Percentiles rank a stretch among this genome's conserved stretches.
Evolutionary conservation across 306 rosid species (phyloP).

Genomic region (Quercus variabilis): DNA sequence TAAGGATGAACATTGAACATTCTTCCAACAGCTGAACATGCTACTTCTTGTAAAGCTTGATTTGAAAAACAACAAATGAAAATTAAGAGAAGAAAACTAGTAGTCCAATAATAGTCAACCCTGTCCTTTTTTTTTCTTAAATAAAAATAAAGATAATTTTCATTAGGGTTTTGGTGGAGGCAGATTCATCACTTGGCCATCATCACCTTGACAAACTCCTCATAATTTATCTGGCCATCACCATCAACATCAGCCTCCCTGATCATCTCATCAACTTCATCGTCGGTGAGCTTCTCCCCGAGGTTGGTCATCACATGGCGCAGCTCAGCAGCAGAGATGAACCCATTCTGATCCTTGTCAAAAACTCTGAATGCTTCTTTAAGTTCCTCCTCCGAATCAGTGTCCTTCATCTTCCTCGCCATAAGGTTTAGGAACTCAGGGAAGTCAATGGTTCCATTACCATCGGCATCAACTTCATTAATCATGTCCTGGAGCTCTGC

Average conservation of each 20-base stretch:
- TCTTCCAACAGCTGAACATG: constrained; percentile 17
- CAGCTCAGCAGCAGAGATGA: constrained; percentile 88
- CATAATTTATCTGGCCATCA: constrained; percentile 87
- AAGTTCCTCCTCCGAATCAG: constrained; percentile 85
- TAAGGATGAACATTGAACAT: constrained; percentile 1
- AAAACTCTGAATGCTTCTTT: constrained; percentile 86
- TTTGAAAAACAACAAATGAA: constrained; percentile 19
- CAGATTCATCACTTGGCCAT: constrained; percentile 65
- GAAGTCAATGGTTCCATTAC: constrained; percentile 81
- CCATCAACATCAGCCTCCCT: constrained; percentile 92
- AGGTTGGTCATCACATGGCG: constrained; percentile 95
- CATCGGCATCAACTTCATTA: constrained; percentile 84
- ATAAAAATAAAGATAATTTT: background rate
- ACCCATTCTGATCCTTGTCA: constrained; percentile 88
- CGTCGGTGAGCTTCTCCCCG: constrained; percentile 85
- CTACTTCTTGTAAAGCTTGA: constrained; percentile 17
- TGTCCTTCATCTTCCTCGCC: constrained; percentile 94
- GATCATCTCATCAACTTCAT: constrained; percentile 88
- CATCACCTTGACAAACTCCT: constrained; percentile 86
- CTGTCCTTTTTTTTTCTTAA: background rate
- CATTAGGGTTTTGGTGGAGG: constrained; percentile 5
- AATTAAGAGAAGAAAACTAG: constrained; percentile 10
- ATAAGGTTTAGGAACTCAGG: constrained; percentile 85
- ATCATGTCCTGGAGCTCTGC: constrained; percentile 96
- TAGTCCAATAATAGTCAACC: constrained; percentile 19